Evolutionary conservation across 768 basidiomycete species (phyloP), one percentile per base, ranked within the genome.

Genomic region (Tulasnella sp.): DNA sequence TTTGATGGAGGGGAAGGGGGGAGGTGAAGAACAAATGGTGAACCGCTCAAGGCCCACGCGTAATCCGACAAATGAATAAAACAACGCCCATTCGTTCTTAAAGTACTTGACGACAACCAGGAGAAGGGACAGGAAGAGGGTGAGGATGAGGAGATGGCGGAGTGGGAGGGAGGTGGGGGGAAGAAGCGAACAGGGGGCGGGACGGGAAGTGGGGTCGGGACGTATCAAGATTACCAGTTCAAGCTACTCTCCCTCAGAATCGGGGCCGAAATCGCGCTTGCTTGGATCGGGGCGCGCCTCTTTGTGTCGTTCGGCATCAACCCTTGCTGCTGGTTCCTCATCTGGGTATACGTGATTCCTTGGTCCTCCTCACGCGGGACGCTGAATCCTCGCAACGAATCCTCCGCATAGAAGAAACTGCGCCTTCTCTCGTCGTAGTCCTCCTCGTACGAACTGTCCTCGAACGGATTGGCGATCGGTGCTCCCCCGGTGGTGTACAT

Each of bases 371-470:
- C 80, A 31, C 80, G 44, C 8, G 52, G 31, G 24, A 58, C 76
- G 31, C 75, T 87, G 84, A 84, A 90, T 19, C 91, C 91, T 56
- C 92, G 87, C 84, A 96, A 84, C 81, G 91, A 92, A 84, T 96
- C 94, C 86, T 95, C 94, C 3, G 94, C 94, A 83, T 90, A 96
- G 85, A 95, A 96, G 87, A 95, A 96, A 81, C 92, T 93, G 44
- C 81, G 56, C 52, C 81, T 48, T 7, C 81, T 40, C 71, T 79
- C 81, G 5, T 80, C 80, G 42, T n/a, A 44, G 39, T 72, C 80
- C 78, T 72, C 71, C 78, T 42, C 40, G 42, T 44, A 44, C 46
- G 71, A 42, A 27, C 34, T 77, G 38, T 71, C 76, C n/a, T 46
- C 76, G 76, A 77, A 77, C 27, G 76, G 76, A 77, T 77, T 68